Evolutionary conservation across 169 alveolate genomes (phyloP).

Genomic region (Haemoproteus tartakovskyi): DNA sequence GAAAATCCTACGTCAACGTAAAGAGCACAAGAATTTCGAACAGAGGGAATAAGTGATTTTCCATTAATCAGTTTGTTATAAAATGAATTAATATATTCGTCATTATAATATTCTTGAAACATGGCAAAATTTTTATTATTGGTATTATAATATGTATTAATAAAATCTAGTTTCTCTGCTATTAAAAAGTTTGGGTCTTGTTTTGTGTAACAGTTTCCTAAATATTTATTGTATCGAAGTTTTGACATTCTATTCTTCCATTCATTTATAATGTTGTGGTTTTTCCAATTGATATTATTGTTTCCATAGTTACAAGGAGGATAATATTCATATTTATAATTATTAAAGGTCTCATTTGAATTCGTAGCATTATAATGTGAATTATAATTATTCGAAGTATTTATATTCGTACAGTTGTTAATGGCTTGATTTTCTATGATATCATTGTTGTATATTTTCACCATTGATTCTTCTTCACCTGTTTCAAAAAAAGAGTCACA

Average conservation of each 20-base stretch:
- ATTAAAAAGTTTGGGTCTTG: slow-evolving; percentile 52
- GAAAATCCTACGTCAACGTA: slow-evolving; percentile 86
- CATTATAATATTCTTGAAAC: slow-evolving; percentile 29
- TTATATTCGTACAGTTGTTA: too few relatives aligned
- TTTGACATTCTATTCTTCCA: too few relatives aligned
- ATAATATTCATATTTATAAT: too few relatives aligned
- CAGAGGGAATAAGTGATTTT: slow-evolving; percentile 28
- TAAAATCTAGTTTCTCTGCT: slow-evolving; percentile 27
- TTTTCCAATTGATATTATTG: too few relatives aligned
- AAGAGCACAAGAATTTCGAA: slow-evolving; percentile 76
- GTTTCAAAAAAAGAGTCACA: slow-evolving; percentile 23
- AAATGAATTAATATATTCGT: slow-evolving; percentile 17
- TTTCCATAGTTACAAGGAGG: too few relatives aligned
- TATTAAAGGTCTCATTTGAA: too few relatives aligned
- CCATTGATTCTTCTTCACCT: too few relatives aligned
- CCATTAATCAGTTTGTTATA: slow-evolving; percentile 32
- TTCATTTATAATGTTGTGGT: too few relatives aligned
- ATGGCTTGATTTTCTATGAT: too few relatives aligned
- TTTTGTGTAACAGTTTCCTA: slow-evolving; percentile 18
- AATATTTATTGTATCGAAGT: slow-evolving; percentile 8
- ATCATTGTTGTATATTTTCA: too few relatives aligned
- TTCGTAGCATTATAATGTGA: too few relatives aligned
- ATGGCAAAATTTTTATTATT: slow-evolving; percentile 12
- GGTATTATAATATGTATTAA: slow-evolving; percentile 17
- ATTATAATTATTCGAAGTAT: too few relatives aligned